Evolutionary conservation across 768 basidiomycete genomes (phyloP), one percentile per base, ranked within the genome.

Genomic region (Polyporus arcularius): DNA sequence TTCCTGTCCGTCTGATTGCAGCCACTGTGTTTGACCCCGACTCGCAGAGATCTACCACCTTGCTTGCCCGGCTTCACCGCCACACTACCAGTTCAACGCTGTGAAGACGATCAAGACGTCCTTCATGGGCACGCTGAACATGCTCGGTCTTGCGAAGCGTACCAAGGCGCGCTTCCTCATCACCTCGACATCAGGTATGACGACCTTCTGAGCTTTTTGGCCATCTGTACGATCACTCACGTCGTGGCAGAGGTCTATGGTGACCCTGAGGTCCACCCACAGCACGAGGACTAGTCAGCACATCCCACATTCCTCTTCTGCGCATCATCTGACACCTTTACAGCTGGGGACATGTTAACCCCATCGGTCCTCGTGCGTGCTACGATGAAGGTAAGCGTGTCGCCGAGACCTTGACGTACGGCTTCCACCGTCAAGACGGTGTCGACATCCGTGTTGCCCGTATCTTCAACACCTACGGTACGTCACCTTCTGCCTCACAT

Each of bases 301-400:
- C 35, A 50, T 46, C 30, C 5, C 61, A 30, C 48, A 4, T 39
- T 49, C 12, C 21, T 51, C 57, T 51, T 18, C 18, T 49, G 45
- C 40, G 64, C 39, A 66, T 64, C 8, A 70, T 11, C 51, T 62
- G 50, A 63, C 38, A 38, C n/a, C 9, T 16, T 65, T 58, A 55
- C 58, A 94, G 93, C 75, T 97, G 95, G 95, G 96, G 95, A 49
- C 89, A 98, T 75, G 97, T 99, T 71, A 99, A 99, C 80, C 95
- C 95, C 45, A 97, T 96, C 68, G 97, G 97, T 26, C 92, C 93
- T 61, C 92, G 97, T 63, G 96, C 96, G n/a, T 99, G 97, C 76
- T 99, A 99, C 72, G 97, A 99, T 71, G 97, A 99, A 77, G 97
- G 97, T 51, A 99, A 99, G 79, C 94, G 97, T 68, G 96, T 98